A percentile compares a stretch with the other conserved stretches of the same genome.
phyloP scores from a whole-genome alignment of 768 basidiomycete genomes.

The Mycena capillaripes region DNA sequence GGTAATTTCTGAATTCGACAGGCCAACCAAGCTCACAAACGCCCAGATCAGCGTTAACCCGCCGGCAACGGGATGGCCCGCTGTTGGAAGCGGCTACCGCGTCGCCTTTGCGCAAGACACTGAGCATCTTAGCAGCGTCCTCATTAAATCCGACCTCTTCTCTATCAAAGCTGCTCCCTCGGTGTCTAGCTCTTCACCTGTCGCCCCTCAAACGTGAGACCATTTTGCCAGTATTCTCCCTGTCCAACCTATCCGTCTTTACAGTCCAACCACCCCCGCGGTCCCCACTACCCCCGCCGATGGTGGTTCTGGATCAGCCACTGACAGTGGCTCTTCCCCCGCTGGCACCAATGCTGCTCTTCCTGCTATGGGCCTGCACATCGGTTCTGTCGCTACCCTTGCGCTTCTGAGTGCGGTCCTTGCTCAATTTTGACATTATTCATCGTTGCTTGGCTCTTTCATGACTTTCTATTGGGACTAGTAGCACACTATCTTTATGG shows the following conservation, averaged over 20 bases:
- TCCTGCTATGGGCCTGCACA: conserved; percentile 42
- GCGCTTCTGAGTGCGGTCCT: conserved; percentile 54
- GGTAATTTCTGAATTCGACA: background rate
- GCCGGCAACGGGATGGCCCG: conserved; percentile 76
- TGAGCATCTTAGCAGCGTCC: conserved; percentile 62
- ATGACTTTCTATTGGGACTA: conserved; percentile 18
- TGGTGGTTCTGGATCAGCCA: background rate
- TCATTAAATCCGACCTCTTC: conserved; percentile 82
- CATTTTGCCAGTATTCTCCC: background rate
- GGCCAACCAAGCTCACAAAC: background rate
- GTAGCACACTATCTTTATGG: conserved; percentile 3
- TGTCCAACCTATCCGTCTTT: background rate
- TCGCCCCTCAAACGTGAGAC: conserved; percentile 32
- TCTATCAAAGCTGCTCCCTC: conserved; percentile 49
- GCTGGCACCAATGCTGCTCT: conserved; percentile 47
- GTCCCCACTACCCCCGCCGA: background rate
- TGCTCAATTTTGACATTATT: conserved; percentile 39
- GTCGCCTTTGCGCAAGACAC: conserved; percentile 77
- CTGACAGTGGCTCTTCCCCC: conserved; percentile 36
- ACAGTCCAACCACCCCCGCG: background rate
- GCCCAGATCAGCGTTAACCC: conserved; percentile 57
- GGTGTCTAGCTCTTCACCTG: conserved; percentile 42
- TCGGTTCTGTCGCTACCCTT: conserved; percentile 50
- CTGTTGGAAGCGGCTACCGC: conserved; percentile 68
- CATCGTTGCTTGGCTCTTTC: background rate